These are phyloP conservation scores for Pseudocercospora fijiensis DNA, from an alignment of 2,329 filamentous ascomycete species.

Conservation along the genomic window DNA sequence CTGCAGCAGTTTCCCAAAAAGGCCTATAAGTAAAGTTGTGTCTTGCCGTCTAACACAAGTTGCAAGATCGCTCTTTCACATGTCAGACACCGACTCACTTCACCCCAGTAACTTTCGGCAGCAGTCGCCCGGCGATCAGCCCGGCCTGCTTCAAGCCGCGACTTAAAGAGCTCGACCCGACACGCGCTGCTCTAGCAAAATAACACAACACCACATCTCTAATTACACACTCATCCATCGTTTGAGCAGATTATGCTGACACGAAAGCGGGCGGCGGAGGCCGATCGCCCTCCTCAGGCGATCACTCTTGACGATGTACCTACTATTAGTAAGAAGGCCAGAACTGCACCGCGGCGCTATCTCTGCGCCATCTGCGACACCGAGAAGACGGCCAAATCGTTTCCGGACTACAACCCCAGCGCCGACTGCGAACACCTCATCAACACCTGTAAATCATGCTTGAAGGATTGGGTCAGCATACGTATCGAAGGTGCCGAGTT, in stretches of 20 bases:
- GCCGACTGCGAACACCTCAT: slow-evolving; percentile 39
- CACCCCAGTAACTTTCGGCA: neutral
- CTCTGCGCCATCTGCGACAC: slow-evolving; percentile 28
- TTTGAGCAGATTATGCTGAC: neutral
- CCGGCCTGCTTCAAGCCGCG: neutral
- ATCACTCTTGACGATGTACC: neutral
- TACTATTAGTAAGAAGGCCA: slow-evolving; percentile 3
- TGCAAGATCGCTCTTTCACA: neutral
- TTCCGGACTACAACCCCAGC: slow-evolving; percentile 40
- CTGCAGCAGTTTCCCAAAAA: neutral
- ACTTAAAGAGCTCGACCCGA: neutral
- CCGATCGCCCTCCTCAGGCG: neutral
- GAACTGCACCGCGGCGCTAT: slow-evolving; percentile 13
- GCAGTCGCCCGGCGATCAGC: neutral
- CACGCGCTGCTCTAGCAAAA: neutral
- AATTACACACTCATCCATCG: neutral
- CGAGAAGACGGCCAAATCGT: slow-evolving; percentile 24
- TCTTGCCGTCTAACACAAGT: neutral
- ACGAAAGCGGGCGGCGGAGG: neutral
- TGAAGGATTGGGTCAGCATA: slow-evolving; percentile 40
- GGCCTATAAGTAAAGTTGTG: neutral
- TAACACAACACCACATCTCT: neutral
- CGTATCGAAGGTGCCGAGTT: slow-evolving; percentile 27
- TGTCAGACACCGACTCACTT: neutral
- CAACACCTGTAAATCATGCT: slow-evolving; percentile 40